A percentile compares a stretch with the other conserved stretches of the same genome.
These are phyloP conservation scores for Suillus subalutaceus DNA, from an alignment of 768 basidiomycete genomes.

Conservation along the genomic window DNA sequence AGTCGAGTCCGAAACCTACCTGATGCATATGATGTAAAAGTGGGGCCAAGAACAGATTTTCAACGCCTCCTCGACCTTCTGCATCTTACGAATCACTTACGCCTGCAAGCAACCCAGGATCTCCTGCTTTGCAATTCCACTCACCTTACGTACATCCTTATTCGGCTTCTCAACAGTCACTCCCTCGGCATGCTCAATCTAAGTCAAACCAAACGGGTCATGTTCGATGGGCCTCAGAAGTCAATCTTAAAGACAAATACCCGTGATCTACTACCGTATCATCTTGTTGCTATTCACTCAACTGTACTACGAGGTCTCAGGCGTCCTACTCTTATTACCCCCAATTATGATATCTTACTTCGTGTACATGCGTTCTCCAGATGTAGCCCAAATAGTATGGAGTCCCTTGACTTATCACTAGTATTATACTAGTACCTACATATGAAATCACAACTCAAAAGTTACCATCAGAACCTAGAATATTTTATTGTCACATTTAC, in stretches of 20 bases:
- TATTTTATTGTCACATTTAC: background rate
- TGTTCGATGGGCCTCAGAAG: conserved; percentile 30
- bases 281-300: too few species aligned
- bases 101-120: conserved; percentile 13
- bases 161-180: conserved; percentile 10
- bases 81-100: conserved; percentile 8
- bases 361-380: background rate
- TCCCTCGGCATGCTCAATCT: conserved; percentile 5
- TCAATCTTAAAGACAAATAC: background rate
- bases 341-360: background rate
- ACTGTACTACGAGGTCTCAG: conserved; percentile 2
- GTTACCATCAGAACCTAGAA: conserved; percentile 6
- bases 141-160: background rate
- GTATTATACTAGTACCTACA: background rate
- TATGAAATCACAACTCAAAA: conserved; percentile 4
- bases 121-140: conserved; percentile 7
- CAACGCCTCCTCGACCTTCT: conserved; percentile 18
- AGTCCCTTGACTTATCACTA: background rate
- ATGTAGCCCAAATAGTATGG: background rate
- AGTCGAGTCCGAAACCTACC: background rate
- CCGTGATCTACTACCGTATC: background rate
- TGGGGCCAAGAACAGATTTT: conserved; percentile 5
- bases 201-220: conserved; percentile 10
- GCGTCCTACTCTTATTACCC: background rate
- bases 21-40: conserved; percentile 4